phyloP scores from a whole-genome alignment of 768 basidiomycete species.

The Pleurotus tuber-regium region DNA sequence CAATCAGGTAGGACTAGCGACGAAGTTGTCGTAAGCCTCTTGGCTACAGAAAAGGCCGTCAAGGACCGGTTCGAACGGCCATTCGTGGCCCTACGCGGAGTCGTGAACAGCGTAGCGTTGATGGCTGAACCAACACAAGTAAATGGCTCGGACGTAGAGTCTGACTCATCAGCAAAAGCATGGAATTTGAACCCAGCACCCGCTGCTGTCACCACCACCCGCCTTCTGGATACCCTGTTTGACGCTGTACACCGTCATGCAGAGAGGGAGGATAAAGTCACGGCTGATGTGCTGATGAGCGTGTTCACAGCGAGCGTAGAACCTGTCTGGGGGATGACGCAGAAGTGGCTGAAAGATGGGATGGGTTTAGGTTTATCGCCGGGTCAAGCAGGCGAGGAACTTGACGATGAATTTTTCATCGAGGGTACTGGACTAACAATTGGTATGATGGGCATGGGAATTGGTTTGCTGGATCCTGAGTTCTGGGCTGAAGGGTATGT shows the following conservation, averaged over 20 bases:
- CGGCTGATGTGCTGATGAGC: constrained; percentile 55
- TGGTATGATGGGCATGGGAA: constrained; percentile 44
- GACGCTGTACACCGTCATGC: constrained; percentile 53
- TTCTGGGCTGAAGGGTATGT: constrained; percentile 78
- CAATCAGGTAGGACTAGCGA: constrained; percentile 41
- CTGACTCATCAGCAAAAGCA: background rate
- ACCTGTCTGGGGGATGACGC: constrained; percentile 73
- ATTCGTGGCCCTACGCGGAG: constrained; percentile 53
- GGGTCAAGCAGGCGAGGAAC: constrained; percentile 26
- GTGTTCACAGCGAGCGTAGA: constrained; percentile 64
- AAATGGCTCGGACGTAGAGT: constrained; percentile 14
- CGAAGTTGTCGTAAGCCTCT: constrained; percentile 59
- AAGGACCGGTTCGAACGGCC: constrained; percentile 54
- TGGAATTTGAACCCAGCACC: constrained; percentile 16
- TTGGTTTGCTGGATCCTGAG: constrained; percentile 62
- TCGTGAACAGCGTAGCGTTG: constrained; percentile 38
- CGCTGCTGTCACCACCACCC: constrained; percentile 53
- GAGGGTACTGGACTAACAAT: constrained; percentile 62
- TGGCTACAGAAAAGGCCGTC: constrained; percentile 59
- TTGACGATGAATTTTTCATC: constrained; percentile 81
- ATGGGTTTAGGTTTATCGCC: constrained; percentile 50
- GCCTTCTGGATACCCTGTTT: constrained; percentile 64
- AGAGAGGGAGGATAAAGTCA: constrained; percentile 53
- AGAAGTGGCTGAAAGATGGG: constrained; percentile 70
- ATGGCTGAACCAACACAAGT: constrained; percentile 19